Conservation (phyloP, 2,329 filamentous ascomycete species). For the Diplodia seriata region DNA sequence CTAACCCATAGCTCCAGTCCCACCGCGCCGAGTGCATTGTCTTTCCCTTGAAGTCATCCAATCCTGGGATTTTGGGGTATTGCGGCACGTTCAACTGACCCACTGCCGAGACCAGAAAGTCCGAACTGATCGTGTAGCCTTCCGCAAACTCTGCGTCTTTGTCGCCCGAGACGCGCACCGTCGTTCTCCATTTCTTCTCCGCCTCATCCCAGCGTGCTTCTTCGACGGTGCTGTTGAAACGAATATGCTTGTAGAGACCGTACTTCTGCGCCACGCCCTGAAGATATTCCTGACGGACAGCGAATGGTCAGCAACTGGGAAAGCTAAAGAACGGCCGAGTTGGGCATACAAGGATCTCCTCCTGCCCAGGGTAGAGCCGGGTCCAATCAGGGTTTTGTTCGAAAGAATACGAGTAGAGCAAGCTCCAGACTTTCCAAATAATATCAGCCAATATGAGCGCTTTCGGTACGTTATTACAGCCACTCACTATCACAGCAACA, state of each 20-base stretch:
- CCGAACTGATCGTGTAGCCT: slow-evolving; percentile 60
- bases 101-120: slow-evolving; percentile 65
- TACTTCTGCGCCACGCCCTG: slow-evolving; percentile 61
- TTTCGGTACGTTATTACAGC: background rate
- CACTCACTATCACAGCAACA: slow-evolving; percentile 59
- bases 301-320: background rate
- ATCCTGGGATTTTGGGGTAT: slow-evolving; percentile 57
- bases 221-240: slow-evolving; percentile 63
- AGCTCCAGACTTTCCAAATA: slow-evolving; percentile 53
- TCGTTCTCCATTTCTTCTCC: slow-evolving; percentile 59
- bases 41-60: slow-evolving; percentile 59
- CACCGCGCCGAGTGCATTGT: slow-evolving; percentile 65
- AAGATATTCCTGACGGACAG: slow-evolving; percentile 55
- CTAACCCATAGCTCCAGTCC: slow-evolving; percentile 65
- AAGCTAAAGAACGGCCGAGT: background rate
- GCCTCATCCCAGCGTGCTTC: slow-evolving; percentile 62
- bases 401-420: slow-evolving; percentile 67
- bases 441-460: background rate
- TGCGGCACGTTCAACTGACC: slow-evolving; percentile 65
- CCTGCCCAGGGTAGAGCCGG: slow-evolving; percentile 64
- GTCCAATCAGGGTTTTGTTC: slow-evolving; percentile 66
- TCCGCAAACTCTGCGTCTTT: slow-evolving; percentile 63
- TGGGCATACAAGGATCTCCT: slow-evolving; percentile 60
- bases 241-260: slow-evolving; percentile 62
- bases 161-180: slow-evolving; percentile 56